Conservation (phyloP, 73 alveolate species). For the Paraurostyla sp. region DNA sequence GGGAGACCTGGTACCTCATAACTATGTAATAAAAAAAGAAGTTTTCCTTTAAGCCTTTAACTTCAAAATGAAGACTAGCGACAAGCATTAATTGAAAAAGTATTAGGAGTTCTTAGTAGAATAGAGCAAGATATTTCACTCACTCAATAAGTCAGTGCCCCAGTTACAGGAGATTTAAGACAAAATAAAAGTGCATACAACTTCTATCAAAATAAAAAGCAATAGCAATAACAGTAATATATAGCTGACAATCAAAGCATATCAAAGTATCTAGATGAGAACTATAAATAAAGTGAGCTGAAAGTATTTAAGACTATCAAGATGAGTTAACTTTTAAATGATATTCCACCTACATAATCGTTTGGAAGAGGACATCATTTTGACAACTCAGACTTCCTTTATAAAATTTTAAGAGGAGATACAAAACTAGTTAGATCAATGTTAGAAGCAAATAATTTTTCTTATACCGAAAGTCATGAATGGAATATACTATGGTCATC, state of each 20-base stretch:
- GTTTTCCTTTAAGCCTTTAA: not conserved
- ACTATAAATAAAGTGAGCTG: no score
- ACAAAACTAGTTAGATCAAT: constrained; percentile 73
- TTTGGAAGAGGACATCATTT: constrained; percentile 26
- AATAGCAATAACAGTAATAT: not conserved
- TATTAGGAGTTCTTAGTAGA: not conserved
- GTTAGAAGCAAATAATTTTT: constrained; percentile 72
- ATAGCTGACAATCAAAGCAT: not conserved
- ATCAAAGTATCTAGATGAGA: not conserved
- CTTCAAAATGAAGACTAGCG: not conserved
- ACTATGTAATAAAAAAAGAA: constrained; percentile 34
- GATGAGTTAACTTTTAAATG: constrained; percentile 19
- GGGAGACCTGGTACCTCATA: constrained; percentile 74
- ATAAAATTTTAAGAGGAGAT: constrained; percentile 73
- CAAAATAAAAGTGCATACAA: constrained; percentile 35
- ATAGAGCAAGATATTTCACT: constrained; percentile 38
- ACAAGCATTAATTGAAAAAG: not conserved
- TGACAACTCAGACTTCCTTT: constrained; percentile 69
- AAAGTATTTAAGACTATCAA: constrained; percentile 22
- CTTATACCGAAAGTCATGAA: constrained; percentile 80
- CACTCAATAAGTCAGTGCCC: not conserved
- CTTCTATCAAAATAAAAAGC: constrained; percentile 1
- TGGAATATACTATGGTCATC: constrained; percentile 83
- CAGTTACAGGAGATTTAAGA: constrained; percentile 10
- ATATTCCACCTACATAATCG: constrained; percentile 51